phyloP scores from a whole-genome alignment of 345 rosid genomes.

The Anacardium occidentale region DNA sequence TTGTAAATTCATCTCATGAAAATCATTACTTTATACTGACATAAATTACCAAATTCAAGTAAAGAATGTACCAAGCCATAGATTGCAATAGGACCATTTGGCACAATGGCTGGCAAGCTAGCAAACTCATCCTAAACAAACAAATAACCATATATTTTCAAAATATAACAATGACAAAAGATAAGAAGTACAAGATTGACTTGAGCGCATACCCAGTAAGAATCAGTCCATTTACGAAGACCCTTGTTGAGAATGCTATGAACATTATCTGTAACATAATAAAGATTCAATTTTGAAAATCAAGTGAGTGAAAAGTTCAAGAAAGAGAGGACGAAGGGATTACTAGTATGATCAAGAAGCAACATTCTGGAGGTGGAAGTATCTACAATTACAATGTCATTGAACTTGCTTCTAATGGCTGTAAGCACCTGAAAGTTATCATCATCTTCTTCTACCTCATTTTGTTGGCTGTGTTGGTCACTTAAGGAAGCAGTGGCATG shows the following conservation, averaged over 20 bases:
- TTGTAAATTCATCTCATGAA: neutral
- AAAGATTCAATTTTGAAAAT: neutral
- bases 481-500: neutral
- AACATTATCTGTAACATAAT: slow-evolving; percentile 50
- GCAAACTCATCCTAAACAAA: slow-evolving; percentile 71
- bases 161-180: neutral
- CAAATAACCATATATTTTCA: neutral
- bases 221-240: slow-evolving; percentile 64
- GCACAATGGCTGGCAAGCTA: slow-evolving; percentile 65
- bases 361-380: slow-evolving; percentile 58
- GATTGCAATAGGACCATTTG: slow-evolving; percentile 73
- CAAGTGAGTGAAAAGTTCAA: neutral
- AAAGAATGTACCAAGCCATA: slow-evolving; percentile 63
- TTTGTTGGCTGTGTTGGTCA: neutral
- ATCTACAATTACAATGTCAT: slow-evolving; percentile 74
- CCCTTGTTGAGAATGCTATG: slow-evolving; percentile 73
- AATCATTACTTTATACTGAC: neutral
- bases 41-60: slow-evolving; percentile 1
- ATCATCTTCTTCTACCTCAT: slow-evolving; percentile 30
- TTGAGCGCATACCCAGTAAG: slow-evolving; percentile 65
- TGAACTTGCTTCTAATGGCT: slow-evolving; percentile 55
- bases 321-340: neutral
- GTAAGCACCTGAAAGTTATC: slow-evolving; percentile 54
- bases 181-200: neutral
- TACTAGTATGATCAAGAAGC: slow-evolving; percentile 79